Evolutionary conservation across 2,329 filamentous ascomycete species (phyloP).

Genomic region (Arthroderma sp.): DNA sequence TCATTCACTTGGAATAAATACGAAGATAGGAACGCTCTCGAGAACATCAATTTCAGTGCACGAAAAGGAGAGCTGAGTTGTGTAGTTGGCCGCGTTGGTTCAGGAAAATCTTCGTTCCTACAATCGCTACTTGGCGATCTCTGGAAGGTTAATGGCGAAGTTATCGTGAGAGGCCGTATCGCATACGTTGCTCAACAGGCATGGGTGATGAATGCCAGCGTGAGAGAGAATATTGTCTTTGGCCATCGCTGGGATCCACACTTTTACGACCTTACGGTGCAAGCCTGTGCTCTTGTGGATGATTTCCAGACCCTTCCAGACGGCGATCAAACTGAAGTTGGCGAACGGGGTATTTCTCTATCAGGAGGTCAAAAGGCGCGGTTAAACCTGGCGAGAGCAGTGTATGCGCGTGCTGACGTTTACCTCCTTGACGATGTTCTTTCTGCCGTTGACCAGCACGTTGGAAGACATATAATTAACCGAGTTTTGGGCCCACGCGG

Average conservation of each 20-base stretch:
- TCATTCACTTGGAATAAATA: constrained; percentile 93
- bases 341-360: constrained; percentile 88
- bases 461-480: constrained; percentile 87
- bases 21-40: constrained; percentile 52
- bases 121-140: constrained; percentile 81
- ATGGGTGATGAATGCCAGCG: constrained; percentile 97
- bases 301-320: constrained; percentile 89
- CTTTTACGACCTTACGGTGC: constrained; percentile 87
- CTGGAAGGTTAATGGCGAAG: constrained; percentile 75
- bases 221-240: constrained; percentile 94
- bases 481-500: constrained; percentile 80
- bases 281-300: constrained; percentile 78
- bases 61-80: constrained; percentile 90
- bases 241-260: constrained; percentile 84
- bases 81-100: constrained; percentile 83
- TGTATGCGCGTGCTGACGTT: constrained; percentile 92
- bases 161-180: constrained; percentile 65
- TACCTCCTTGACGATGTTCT: constrained; percentile 90
- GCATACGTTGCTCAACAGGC: constrained; percentile 88
- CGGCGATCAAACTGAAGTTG: constrained; percentile 91
- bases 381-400: constrained; percentile 78
- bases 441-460: constrained; percentile 96
- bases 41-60: constrained; percentile 75
- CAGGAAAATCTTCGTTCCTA: constrained; percentile 87
- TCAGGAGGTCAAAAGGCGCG: constrained; percentile 95